Evolutionary conservation across 2,329 filamentous ascomycete species (phyloP), one percentile per base, ranked within the genome.

Genomic region (Aureobasidium sp.): DNA sequence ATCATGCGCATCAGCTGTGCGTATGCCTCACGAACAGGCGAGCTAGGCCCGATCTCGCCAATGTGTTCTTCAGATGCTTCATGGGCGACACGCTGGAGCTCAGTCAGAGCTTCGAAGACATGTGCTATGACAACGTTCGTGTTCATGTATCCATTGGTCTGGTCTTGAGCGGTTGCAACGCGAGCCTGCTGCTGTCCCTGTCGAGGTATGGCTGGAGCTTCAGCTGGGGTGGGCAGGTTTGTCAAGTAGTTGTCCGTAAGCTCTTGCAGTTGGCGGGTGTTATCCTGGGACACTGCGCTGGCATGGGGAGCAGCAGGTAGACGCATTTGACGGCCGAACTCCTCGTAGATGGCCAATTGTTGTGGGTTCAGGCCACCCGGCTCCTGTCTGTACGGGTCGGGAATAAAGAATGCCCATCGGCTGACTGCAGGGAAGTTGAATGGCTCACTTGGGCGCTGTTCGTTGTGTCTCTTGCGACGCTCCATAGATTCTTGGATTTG

Each of bases 301-400:
- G 70, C 80, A 71, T 76, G 86, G 67, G 70, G 80, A 9, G 70
- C 66, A 15, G 72, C 69, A 72, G 70, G 74, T 45, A 82, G 75
- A 61, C 91, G 87, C 32, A 90, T 87, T 71, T 96, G 91, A 61
- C 91, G 83, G 10, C 90, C 91, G 73, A 99, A 99, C 65, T 97
- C 92, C 70, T 97, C 92, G 70, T 99, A 99, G 30, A 99, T 95
- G 11, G 90, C 90, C 78, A 97, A 85, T 70, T 99, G 94, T 69
- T 97, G 91, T 29, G 88, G 82, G 70, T 96, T 97, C 57, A 99
- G 78, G 5, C 93, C 93, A 57, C 83, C 83, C 13, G 90, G 87
- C 41, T 88, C 87, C 67, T 97, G 84, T 69, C 94, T 91, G 77
- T 91, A 99, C 0, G 94, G 94, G 67, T 94, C 90, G 0, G 93